These are phyloP conservation scores for Punica granatum DNA, from an alignment of 345 rosid genomes.

Conservation along the genomic window DNA sequence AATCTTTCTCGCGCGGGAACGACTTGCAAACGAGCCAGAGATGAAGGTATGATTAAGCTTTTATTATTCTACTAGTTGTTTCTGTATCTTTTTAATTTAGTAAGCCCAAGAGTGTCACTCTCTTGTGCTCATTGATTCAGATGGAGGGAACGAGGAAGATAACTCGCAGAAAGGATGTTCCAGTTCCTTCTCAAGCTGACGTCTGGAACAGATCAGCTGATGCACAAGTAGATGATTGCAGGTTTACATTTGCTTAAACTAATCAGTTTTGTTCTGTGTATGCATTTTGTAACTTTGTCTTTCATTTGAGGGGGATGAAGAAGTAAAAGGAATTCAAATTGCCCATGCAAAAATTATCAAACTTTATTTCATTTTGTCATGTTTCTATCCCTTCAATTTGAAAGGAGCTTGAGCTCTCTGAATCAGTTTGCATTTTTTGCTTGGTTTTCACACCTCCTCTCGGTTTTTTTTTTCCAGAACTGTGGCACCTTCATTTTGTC, in stretches of 20 bases:
- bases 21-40: neutral
- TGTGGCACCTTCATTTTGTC: neutral
- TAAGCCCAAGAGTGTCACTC: neutral
- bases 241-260: constrained; percentile 15
- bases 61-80: neutral
- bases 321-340: no score
- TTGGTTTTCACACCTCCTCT: neutral
- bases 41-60: neutral
- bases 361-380: neutral
- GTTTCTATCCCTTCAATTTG: neutral
- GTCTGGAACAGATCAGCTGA: constrained; percentile 56
- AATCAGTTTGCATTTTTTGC: neutral
- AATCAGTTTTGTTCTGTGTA: neutral
- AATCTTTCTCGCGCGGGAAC: neutral
- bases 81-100: neutral
- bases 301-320: no score
- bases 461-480: neutral
- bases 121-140: constrained; percentile 3
- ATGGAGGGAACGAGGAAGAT: constrained; percentile 35
- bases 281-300: no score
- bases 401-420: neutral
- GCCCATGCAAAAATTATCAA: neutral
- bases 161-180: constrained; percentile 43
- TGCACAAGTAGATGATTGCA: constrained; percentile 53
- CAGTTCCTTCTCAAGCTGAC: constrained; percentile 40